Base-by-base conservation (phyloP, 23 red algal species). In the Gracilaria caudata region DNA sequence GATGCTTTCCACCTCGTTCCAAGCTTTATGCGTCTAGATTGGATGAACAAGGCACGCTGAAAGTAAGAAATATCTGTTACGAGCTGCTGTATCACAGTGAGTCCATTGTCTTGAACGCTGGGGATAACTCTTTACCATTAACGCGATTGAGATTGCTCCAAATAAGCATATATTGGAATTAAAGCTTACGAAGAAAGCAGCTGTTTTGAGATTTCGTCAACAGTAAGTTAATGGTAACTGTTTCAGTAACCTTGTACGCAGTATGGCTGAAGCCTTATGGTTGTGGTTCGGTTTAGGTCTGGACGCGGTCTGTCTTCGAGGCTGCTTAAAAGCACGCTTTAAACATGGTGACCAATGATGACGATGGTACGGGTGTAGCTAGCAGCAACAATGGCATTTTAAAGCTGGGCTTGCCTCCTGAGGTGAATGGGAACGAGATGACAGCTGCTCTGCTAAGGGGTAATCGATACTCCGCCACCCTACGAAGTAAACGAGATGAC, bases 1-100 rank as follows among this genome's bases (percentile, higher is more conserved):
- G 32, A 66, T 66, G 25, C 61, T 66, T 66, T 66, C 61, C 57
- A 61, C 13, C n/a, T 8, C 24, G 61, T 66, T 66, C 61, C 57
- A 61, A 61, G 57, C 29, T 61, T 7, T 66, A 53, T 53, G 49
- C 19, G 49, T 53, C 49, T 53, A 53, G 14, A 16, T 53, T 53
- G 13, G 12, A 53, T 53, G 49, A 53, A 16, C 49, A 53, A 53
- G 43, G 11, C 43, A 45, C 43, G 49, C 49, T 53, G 49, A 16
- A 53, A 16, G 12, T 53, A 16, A 9, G 49, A 17, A 53, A 53
- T 53, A 53, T 53, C 49, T 53, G 49, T 17, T 53, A 17, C 49
- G 49, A 53, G 14, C 12, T 53, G 13, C 49, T 16, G 14, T 53
- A 17, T 53, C 5, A 53, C 49, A 53, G 13, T 9, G 8, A 17